Base-by-base conservation (phyloP, 192 early-diverging fungal species). In the Linnemannia hyalina region DNA sequence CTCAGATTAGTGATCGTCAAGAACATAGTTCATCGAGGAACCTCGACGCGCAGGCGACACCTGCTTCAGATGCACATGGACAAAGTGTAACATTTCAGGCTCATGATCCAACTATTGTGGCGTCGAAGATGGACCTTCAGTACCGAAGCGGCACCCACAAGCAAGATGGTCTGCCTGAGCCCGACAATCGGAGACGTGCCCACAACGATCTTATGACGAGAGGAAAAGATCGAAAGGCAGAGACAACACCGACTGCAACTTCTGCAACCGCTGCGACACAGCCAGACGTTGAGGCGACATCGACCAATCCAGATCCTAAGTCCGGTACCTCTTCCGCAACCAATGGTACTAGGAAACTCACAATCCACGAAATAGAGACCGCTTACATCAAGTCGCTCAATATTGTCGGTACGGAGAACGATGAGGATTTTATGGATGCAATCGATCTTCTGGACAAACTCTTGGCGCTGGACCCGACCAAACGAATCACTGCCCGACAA, bases 401-500 rank as follows among this genome's bases (percentile, higher is more conserved):
- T 13, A 38, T 77, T 49, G 57, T 80, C 1, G 84, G 84, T 13
- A 55, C 44, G 41, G 78, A 87, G 54, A 87, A 83, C 7, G 87
- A 80, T 38, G 82, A 90, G 20, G 88, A 93, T 6, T 83, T 92
- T 4, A 52, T 42, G 13, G 60, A 89, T 36, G 95, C 92, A 3
- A 78, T 90, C 4, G 94, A 96, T 76, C 81, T 98, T n/a, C 60
- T 97, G 36, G 87, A 90, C 9, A 85, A 85, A 9, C 75, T 91
- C 57, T 73, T 98, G 35, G 89, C 85, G 4, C 85, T 97, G 23
- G 84, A 94, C 72, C 93, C 93, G 0, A 88, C 70, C 2, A 65
- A 80, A 46, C 91, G 97, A 44, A 94, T 97, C 71, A 96, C 95
- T 0, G 96, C 97, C 0, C 88, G 81, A 40, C 92, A 97, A 40